Evolutionary conservation across 345 rosid genomes (phyloP).

Genomic region (Linum trigynum): DNA sequence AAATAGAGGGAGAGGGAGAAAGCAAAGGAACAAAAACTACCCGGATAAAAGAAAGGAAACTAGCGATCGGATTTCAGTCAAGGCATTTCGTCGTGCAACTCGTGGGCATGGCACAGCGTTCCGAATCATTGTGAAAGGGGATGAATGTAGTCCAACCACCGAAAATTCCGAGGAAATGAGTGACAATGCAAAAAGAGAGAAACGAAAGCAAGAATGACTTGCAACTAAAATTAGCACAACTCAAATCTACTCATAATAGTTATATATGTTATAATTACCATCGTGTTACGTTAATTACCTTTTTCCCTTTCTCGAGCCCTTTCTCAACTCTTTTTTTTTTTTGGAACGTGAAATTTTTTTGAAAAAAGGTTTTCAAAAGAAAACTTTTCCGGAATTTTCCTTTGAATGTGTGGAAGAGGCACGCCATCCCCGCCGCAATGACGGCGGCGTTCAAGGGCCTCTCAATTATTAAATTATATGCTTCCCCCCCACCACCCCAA

Average conservation of each 20-base stretch:
- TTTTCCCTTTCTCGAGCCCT: not conserved
- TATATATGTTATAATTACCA: too few species aligned
- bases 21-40: too few species aligned
- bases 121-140: conserved; percentile 14
- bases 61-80: not conserved
- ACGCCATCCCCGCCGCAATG: conserved; percentile 86
- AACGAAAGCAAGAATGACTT: conserved; percentile 4
- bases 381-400: not conserved
- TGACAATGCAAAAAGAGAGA: not conserved
- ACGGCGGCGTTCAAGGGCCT: conserved; percentile 42
- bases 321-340: not conserved
- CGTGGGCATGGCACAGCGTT: conserved; percentile 12
- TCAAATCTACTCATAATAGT: too few species aligned
- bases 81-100: conserved; percentile 11
- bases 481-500: conserved; percentile 4
- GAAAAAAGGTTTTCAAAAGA: not conserved
- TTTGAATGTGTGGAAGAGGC: conserved; percentile 16
- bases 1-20: too few species aligned
- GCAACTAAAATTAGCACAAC: too few species aligned
- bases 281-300: too few species aligned
- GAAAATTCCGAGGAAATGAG: conserved; percentile 8
- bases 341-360: not conserved
- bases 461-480: conserved; percentile 12
- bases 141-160: conserved; percentile 20
- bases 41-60: too few species aligned